A percentile compares a stretch with the other conserved stretches of the same genome.
Conservation (phyloP, 306 rosid genomes). For the Abrus precatorius region DNA sequence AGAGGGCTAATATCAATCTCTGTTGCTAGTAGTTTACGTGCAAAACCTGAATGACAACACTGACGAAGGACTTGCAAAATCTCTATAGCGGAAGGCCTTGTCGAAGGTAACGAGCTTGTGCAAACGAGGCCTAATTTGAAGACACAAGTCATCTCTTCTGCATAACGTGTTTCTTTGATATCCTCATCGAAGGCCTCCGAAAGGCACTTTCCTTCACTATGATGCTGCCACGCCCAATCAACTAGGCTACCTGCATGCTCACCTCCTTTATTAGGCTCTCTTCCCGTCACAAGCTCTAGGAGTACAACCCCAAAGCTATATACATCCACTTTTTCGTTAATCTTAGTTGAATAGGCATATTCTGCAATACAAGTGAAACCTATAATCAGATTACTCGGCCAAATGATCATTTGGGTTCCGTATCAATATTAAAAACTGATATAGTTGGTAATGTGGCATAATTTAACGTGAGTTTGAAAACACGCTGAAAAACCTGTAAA, state of each 20-base stretch:
- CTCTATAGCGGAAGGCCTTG: slow-evolving; percentile 77
- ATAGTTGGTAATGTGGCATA: background rate
- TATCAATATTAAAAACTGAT: background rate
- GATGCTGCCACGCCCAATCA: slow-evolving; percentile 80
- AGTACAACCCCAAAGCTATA: slow-evolving; percentile 92
- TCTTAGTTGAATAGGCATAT: slow-evolving; percentile 72
- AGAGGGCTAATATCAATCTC: slow-evolving; percentile 72
- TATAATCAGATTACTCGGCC: background rate
- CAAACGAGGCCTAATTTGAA: slow-evolving; percentile 83
- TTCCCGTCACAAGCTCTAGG: slow-evolving; percentile 84
- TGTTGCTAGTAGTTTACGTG: slow-evolving; percentile 48
- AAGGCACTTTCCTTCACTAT: slow-evolving; percentile 61
- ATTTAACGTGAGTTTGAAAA: background rate
- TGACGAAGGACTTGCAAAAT: slow-evolving; percentile 71
- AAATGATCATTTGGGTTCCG: slow-evolving; percentile 23
- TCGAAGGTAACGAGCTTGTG: slow-evolving; percentile 69
- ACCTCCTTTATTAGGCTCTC: slow-evolving; percentile 59
- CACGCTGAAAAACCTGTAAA: too few relatives aligned
- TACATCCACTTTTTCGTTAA: slow-evolving; percentile 81
- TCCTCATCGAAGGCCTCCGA: slow-evolving; percentile 65
- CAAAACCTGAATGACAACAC: slow-evolving; percentile 49
- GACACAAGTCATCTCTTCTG: slow-evolving; percentile 66
- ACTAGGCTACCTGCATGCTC: slow-evolving; percentile 70
- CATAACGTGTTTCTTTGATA: slow-evolving; percentile 59
- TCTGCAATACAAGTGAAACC: slow-evolving; percentile 59